These are phyloP conservation scores for Dryas drummondii DNA, from an alignment of 306 rosid genomes.

Conservation along the genomic window DNA sequence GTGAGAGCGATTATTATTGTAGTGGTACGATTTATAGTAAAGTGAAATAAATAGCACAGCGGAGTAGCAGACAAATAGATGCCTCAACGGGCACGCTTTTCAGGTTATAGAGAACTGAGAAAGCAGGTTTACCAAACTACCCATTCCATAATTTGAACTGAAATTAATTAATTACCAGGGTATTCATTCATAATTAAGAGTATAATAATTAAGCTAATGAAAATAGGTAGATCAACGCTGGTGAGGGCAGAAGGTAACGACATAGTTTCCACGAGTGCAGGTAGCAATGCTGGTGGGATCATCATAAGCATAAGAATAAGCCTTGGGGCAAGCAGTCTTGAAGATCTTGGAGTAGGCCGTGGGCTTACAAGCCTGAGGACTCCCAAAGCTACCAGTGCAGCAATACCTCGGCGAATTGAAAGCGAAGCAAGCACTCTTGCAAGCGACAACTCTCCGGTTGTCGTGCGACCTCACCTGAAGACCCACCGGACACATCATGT, in stretches of 20 bases:
- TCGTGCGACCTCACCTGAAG: constrained; percentile 74
- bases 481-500: constrained; percentile 85
- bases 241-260: constrained; percentile 82
- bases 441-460: constrained; percentile 64
- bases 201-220: background rate
- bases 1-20: too few relatives aligned
- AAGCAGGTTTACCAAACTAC: background rate
- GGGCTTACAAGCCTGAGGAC: constrained; percentile 83
- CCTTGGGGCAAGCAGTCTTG: constrained; percentile 85
- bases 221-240: constrained; percentile 26
- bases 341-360: constrained; percentile 83
- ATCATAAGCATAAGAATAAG: constrained; percentile 89
- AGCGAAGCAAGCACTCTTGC: constrained; percentile 84
- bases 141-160: background rate
- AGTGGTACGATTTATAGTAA: background rate
- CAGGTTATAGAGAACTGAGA: background rate
- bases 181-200: background rate
- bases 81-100: background rate
- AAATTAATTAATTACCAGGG: background rate
- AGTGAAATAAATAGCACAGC: background rate
- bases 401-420: constrained; percentile 83
- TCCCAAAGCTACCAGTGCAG: constrained; percentile 80
- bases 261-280: constrained; percentile 66
- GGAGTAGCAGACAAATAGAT: background rate
- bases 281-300: constrained; percentile 95